phyloP scores from a whole-genome alignment of 2,329 filamentous ascomycete species.

The Metarhizium guizhouense region DNA sequence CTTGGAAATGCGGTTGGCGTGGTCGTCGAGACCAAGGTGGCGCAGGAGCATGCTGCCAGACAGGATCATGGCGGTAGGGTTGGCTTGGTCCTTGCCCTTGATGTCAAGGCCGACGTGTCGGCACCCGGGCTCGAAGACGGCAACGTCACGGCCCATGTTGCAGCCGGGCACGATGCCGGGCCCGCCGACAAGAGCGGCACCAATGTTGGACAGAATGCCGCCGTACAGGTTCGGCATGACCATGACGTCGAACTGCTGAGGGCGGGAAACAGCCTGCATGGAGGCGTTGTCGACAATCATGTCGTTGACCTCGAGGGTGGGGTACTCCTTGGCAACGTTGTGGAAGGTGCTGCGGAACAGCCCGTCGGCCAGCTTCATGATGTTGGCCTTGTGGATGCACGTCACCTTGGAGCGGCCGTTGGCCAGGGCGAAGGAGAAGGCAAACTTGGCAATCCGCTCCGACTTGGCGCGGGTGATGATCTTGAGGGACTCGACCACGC shows the following conservation, averaged over 20 bases:
- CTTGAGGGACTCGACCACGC: conserved; percentile 98
- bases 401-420: conserved; percentile 99
- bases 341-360: conserved; percentile 98
- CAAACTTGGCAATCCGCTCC: conserved; percentile 98
- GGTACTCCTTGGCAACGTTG: conserved; percentile 86
- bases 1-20: conserved; percentile 96
- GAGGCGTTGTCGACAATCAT: conserved; percentile 99
- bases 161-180: conserved; percentile 95
- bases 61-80: conserved; percentile 91
- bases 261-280: conserved; percentile 95
- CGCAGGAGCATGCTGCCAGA: conserved; percentile 95
- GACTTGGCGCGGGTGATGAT: conserved; percentile 99
- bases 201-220: conserved; percentile 98
- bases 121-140: conserved; percentile 98
- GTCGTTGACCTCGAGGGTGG: conserved; percentile 90
- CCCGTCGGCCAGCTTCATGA: conserved; percentile 99
- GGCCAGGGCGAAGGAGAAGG: conserved; percentile 93
- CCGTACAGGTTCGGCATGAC: conserved; percentile 99
- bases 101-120: conserved; percentile 99
- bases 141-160: conserved; percentile 98
- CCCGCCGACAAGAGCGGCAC: conserved; percentile 90
- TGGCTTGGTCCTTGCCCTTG: conserved; percentile 98
- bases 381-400: conserved; percentile 99
- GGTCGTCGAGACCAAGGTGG: conserved; percentile 93
- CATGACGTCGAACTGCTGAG: conserved; percentile 99